Evolutionary conservation across 1,284 basidiomycete species (phyloP).

Genomic region (Volvariella surrecta): DNA sequence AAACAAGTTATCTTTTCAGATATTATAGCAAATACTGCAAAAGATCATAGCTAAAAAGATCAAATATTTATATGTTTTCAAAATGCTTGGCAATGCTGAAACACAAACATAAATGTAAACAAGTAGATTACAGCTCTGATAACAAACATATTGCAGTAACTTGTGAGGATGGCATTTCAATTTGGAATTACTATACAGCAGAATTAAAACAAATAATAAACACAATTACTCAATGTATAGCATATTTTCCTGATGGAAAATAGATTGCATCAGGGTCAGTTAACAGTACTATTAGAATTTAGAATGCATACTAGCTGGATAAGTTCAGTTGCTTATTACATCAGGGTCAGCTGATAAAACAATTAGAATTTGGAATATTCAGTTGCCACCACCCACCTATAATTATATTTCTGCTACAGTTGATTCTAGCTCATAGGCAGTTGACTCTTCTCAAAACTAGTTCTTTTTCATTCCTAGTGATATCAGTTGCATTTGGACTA

Average conservation of each 20-base stretch:
- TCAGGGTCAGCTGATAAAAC: neutral
- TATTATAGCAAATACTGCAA: no score
- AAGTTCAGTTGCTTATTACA: neutral
- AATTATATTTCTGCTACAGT: neutral
- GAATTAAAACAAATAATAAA: neutral
- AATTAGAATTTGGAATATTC: neutral
- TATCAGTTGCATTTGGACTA: neutral
- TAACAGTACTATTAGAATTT: neutral
- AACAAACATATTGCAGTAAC: neutral
- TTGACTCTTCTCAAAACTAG: neutral
- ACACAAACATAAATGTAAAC: neutral
- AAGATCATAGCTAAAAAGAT: no score
- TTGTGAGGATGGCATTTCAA: no score
- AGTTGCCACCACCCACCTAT: neutral
- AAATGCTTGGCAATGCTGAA: no score
- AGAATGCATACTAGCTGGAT: neutral
- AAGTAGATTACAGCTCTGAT: neutral
- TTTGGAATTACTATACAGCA: neutral
- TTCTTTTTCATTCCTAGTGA: neutral
- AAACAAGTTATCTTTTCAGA: no score
- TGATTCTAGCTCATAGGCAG: neutral
- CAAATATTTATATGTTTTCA: no score
- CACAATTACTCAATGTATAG: neutral
- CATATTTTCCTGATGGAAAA: neutral
- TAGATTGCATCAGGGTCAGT: neutral